Conservation (phyloP, 148 eudicot genomes). For the Heliamphora exappendiculata region DNA sequence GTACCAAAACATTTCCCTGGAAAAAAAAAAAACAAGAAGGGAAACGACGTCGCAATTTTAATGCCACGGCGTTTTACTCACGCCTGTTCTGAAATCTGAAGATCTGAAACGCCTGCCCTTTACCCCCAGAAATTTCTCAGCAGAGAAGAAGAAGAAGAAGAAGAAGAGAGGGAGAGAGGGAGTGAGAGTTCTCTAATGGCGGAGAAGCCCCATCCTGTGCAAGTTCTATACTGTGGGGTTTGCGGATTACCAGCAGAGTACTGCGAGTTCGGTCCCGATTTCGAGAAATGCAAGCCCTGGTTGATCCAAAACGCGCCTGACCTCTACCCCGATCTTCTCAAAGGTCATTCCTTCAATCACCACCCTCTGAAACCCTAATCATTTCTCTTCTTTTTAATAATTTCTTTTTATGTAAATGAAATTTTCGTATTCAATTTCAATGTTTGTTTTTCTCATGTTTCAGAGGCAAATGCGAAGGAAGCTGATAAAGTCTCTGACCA, state of each 20-base stretch:
- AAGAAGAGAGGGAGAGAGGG: neutral
- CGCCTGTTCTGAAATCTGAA: too few relatives aligned
- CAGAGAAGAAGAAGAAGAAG: neutral
- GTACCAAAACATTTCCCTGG: too few relatives aligned
- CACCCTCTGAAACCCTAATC: neutral
- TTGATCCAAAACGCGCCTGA: constrained; percentile 69
- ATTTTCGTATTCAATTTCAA: neutral
- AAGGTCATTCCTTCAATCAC: constrained; percentile 32
- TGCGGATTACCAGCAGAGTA: constrained; percentile 87
- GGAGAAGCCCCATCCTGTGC: constrained; percentile 64
- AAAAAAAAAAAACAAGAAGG: too few relatives aligned
- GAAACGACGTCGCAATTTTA: too few relatives aligned
- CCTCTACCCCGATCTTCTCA: constrained; percentile 62
- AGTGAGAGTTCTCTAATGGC: constrained; percentile 38
- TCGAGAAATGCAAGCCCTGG: constrained; percentile 93
- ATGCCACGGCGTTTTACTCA: neutral
- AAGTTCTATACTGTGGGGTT: constrained; percentile 69
- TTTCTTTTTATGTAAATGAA: neutral
- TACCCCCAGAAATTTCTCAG: neutral
- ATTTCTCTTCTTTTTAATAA: neutral
- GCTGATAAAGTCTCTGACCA: constrained; percentile 70
- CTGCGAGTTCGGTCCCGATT: constrained; percentile 92
- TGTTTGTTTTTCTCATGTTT: constrained; percentile 8
- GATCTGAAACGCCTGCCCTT: neutral
- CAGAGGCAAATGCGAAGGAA: constrained; percentile 40